Evolutionary conservation across 345 rosid genomes (phyloP).

Genomic region (Salix udensis): DNA sequence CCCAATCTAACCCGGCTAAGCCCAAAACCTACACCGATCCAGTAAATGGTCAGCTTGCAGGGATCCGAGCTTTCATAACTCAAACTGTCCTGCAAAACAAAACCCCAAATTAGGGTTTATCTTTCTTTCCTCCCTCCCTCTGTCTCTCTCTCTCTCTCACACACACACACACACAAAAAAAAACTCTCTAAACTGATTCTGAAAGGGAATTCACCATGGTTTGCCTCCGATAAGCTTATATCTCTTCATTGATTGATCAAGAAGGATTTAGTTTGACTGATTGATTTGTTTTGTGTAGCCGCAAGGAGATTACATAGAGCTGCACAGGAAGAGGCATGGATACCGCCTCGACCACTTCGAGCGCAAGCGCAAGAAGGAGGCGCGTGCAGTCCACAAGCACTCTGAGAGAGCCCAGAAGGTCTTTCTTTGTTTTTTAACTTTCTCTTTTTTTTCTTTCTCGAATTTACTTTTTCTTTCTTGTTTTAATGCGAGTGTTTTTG

Average conservation of each 20-base stretch:
- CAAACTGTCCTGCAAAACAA: not conserved
- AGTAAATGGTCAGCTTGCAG: not conserved
- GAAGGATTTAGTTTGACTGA: not conserved
- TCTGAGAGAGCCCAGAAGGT: slow-evolving; percentile 70
- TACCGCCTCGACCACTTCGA: slow-evolving; percentile 73
- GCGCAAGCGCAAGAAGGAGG: slow-evolving; percentile 88
- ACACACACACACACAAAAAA: not conserved
- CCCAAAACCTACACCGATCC: not conserved
- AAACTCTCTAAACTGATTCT: not conserved
- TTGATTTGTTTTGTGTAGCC: slow-evolving; percentile 40
- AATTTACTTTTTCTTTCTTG: not conserved
- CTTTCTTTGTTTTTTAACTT: not conserved
- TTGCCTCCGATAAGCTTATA: not conserved
- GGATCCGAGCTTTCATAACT: not conserved
- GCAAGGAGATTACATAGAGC: slow-evolving; percentile 90
- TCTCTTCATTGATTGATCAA: not conserved
- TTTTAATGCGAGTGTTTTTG: not conserved
- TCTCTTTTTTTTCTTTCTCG: not conserved
- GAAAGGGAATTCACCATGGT: slow-evolving; percentile 9
- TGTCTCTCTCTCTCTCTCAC: not conserved
- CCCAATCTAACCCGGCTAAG: not conserved
- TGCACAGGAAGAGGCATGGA: slow-evolving; percentile 79
- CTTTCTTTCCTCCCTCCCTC: not conserved
- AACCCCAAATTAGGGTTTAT: slow-evolving; percentile 8
- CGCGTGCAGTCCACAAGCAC: slow-evolving; percentile 78